Conservation (phyloP, 75 land plant species). For the Azolla pinnata region DNA sequence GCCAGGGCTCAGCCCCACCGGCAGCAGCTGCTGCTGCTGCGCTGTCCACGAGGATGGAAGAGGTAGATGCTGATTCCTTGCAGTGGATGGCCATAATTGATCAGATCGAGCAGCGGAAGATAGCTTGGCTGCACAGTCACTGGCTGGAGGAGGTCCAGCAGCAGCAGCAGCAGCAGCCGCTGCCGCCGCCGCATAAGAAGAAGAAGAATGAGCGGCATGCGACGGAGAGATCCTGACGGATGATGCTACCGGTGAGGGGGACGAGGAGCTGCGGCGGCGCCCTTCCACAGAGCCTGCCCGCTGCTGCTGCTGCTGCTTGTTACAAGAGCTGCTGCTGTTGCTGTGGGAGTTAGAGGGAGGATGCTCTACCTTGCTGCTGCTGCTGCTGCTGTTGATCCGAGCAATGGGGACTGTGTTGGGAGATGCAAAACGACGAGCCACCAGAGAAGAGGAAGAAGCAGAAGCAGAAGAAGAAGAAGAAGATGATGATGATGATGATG, state of each 20-base stretch:
- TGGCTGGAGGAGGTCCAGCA: conserved; percentile 18
- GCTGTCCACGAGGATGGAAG: conserved; percentile 30
- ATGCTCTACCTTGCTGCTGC: conserved; percentile 19
- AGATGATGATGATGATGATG: no score
- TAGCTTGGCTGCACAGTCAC: conserved; percentile 27
- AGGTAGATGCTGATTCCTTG: conserved; percentile 37
- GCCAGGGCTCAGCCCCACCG: conserved; percentile 26
- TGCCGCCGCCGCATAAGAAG: conserved; percentile 14
- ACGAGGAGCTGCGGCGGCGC: no score
- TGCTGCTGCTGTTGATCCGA: no score
- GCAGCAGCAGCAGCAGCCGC: conserved; percentile 13
- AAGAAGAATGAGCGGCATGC: no score
- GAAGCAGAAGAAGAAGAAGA: conserved; percentile 23
- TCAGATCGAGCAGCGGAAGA: conserved; percentile 29
- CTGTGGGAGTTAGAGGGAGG: no score
- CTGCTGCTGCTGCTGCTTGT: conserved; percentile 18
- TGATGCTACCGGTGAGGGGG: conserved; percentile 50
- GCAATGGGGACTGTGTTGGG: no score
- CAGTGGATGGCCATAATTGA: conserved; percentile 77
- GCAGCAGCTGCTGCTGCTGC: conserved; percentile 37
- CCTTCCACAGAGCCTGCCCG: conserved; percentile 66
- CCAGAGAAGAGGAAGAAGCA: conserved; percentile 22
- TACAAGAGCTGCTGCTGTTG: conserved; percentile 21
- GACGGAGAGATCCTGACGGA: no score
- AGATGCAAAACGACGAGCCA: conserved; percentile 43